phyloP scores from a whole-genome alignment of 345 rosid species.

The Moricandia moricandioides region DNA sequence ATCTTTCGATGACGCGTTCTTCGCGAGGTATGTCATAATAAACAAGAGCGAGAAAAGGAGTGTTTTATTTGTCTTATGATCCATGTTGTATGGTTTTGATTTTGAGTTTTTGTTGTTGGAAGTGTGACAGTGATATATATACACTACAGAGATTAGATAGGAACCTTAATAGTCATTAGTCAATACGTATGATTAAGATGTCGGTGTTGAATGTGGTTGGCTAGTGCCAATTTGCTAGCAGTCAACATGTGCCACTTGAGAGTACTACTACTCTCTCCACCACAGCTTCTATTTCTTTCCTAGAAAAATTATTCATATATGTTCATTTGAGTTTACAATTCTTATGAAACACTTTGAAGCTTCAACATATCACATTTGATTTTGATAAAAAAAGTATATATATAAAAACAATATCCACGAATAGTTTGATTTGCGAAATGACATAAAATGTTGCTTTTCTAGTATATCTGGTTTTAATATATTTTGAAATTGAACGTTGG shows the following conservation, averaged over 20 bases:
- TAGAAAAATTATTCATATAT: background rate
- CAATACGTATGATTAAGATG: background rate
- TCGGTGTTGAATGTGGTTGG: slow-evolving; percentile 4
- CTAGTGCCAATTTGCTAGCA: background rate
- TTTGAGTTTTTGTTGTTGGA: background rate
- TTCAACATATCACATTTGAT: background rate
- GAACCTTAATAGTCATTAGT: background rate
- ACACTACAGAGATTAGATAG: background rate
- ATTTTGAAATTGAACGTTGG: too few species aligned
- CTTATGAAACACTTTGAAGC: background rate
- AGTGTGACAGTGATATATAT: background rate
- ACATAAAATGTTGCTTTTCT: too few species aligned
- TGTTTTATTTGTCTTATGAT: slow-evolving; percentile 18
- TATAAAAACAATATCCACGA: background rate
- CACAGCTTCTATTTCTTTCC: background rate
- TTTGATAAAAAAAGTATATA: background rate
- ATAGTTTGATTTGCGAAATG: background rate
- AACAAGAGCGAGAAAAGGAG: slow-evolving; percentile 25
- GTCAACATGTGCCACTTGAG: background rate
- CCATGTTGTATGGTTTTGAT: background rate
- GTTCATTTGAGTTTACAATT: too few species aligned
- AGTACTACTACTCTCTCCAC: background rate
- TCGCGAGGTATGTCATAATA: slow-evolving; percentile 22
- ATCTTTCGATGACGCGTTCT: slow-evolving; percentile 39
- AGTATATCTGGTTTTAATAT: too few species aligned